These are phyloP conservation scores for Gremmenia infestans DNA, from an alignment of 2,329 filamentous ascomycete genomes.

Conservation along the genomic window DNA sequence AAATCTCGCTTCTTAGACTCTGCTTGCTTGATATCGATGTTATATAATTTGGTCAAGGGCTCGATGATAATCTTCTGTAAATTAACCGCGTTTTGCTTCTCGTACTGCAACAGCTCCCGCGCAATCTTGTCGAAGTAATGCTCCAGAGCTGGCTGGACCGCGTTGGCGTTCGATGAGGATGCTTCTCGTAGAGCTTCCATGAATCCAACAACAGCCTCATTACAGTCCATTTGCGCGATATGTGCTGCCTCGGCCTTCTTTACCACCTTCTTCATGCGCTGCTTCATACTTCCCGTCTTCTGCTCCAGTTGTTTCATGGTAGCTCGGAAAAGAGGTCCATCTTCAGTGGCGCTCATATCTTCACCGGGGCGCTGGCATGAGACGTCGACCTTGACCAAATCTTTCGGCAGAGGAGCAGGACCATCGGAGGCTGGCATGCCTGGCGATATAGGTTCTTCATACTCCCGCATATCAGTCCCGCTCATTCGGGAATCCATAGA, in stretches of 20 bases:
- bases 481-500: slow-evolving; percentile 81
- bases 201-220: slow-evolving; percentile 77
- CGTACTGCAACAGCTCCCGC: slow-evolving; percentile 80
- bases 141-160: slow-evolving; percentile 92
- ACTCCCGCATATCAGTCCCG: slow-evolving; percentile 51
- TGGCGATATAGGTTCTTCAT: slow-evolving; percentile 56
- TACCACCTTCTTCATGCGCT: slow-evolving; percentile 92
- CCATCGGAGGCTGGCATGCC: slow-evolving; percentile 37
- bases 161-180: slow-evolving; percentile 86
- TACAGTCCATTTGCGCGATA: slow-evolving; percentile 73
- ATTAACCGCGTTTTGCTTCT: slow-evolving; percentile 76
- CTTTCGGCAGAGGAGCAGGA: slow-evolving; percentile 14
- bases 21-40: slow-evolving; percentile 94
- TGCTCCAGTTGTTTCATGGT: slow-evolving; percentile 96
- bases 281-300: slow-evolving; percentile 90
- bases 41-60: slow-evolving; percentile 85
- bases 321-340: slow-evolving; percentile 91
- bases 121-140: slow-evolving; percentile 98
- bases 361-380: slow-evolving; percentile 78
- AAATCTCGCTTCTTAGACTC: slow-evolving; percentile 97
- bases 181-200: slow-evolving; percentile 84
- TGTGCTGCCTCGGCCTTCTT: slow-evolving; percentile 90
- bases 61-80: slow-evolving; percentile 94
- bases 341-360: slow-evolving; percentile 79
- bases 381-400: slow-evolving; percentile 76